Evolutionary conservation across 192 early-diverging fungal genomes (phyloP), one percentile per base, ranked within the genome.

Genomic region (Bifiguratus adelaidae): DNA sequence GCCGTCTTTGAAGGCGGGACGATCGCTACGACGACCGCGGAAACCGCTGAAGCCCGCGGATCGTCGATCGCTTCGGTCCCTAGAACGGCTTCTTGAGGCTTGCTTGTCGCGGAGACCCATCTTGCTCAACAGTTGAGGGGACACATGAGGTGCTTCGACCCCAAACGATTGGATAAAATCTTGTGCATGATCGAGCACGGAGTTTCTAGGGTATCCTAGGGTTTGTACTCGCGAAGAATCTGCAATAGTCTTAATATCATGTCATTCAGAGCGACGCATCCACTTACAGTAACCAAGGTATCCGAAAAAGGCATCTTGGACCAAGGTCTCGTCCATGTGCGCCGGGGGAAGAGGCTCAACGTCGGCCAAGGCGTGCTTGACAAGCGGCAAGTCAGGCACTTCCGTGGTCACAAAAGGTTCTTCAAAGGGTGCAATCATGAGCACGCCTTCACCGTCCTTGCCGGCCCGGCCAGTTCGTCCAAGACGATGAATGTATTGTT

Each of bases 381-480:
- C 53, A 24, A 91, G 52, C 2, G 79, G 80, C 25, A 88, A 35
- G 53, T 77, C 71, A 13, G 56, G 47, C 37, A 88, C 47, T 25
- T 67, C 30, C 25, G 68, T 62, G 3, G 43, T 29, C 46, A 92
- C 54, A 63, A 94, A 95, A 2, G 51, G 38, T 48, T 80, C 68
- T 56, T 99, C 95, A 36, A 82, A 74, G 2, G 86, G 83, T 33
- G 79, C 70, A 16, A 95, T 56, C 32, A 99, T 27, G 18, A 93
- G 62, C 7, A 95, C 53, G 11, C 86, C 94, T 52, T 92, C 80
- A 41, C 95, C 95, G 27, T 79, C 65, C 49, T 84, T 85, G 45
- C 91, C 92, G 18, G 95, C 95, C 47, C 95, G 88, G 27, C 94
- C 95, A 12, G 95, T 97, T 52, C 95, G 82, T 3, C 95, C 95